phyloP scores from a whole-genome alignment of 164 flowering plant species.

The Liriodendron chinense region DNA sequence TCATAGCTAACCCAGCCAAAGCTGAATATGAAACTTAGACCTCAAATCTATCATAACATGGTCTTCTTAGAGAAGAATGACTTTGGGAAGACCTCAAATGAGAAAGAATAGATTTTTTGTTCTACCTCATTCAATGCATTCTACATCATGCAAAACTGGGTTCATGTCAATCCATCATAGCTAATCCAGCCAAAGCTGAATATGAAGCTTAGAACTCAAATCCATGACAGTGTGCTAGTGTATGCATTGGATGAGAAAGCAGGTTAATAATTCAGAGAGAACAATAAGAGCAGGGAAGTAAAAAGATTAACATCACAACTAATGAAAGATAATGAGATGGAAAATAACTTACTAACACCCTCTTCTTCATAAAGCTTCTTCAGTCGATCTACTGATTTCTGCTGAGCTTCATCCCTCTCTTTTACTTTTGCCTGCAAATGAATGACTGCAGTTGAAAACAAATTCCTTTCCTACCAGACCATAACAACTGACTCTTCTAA shows the following conservation, averaged over 20 bases:
- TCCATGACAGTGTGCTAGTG: no score
- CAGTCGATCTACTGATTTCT: conserved; percentile 44
- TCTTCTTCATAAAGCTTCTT: conserved; percentile 51
- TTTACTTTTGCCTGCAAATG: conserved; percentile 62
- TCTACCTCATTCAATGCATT: neutral
- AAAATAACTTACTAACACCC: conserved; percentile 54
- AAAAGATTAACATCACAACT: neutral
- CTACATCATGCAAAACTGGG: neutral
- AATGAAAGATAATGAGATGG: conserved; percentile 1
- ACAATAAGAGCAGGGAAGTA: neutral
- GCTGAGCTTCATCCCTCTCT: conserved; percentile 46
- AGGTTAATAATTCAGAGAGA: neutral
- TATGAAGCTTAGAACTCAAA: no score
- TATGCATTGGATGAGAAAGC: no score
- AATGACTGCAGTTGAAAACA: neutral
- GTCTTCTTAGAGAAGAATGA: neutral
- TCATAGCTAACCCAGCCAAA: no score
- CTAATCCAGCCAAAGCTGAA: no score
- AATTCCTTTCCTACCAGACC: neutral
- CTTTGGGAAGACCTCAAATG: neutral
- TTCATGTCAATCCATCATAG: no score
- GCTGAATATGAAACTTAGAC: no score
- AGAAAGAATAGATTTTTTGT: neutral
- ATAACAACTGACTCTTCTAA: neutral
- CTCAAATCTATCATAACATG: no score